A percentile compares a stretch with the other conserved stretches of the same genome.
Conservation (phyloP, 2,329 filamentous ascomycete genomes). For the Pseudopyricularia javanii region DNA sequence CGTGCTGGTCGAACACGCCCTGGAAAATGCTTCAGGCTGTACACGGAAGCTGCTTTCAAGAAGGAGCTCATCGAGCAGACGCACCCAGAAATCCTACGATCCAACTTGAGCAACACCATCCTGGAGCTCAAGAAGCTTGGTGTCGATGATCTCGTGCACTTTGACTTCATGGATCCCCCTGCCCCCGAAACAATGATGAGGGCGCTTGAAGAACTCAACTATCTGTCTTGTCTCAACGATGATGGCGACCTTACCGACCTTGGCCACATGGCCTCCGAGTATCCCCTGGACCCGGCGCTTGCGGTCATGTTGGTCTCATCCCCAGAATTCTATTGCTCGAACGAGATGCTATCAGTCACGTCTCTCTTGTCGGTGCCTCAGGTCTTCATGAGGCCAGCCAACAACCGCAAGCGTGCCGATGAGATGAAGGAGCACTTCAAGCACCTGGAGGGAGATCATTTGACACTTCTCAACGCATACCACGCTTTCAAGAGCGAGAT, state of each 20-base stretch:
- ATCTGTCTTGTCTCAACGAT: conserved; percentile 89
- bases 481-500: conserved; percentile 81
- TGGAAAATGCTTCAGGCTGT: conserved; percentile 95
- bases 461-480: conserved; percentile 94
- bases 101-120: conserved; percentile 89
- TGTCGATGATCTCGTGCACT: conserved; percentile 90
- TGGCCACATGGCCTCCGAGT: conserved; percentile 81
- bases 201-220: conserved; percentile 93
- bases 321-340: conserved; percentile 96
- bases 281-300: conserved; percentile 84
- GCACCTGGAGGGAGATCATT: conserved; percentile 85
- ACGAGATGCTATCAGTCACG: conserved; percentile 93
- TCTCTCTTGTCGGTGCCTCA: conserved; percentile 89
- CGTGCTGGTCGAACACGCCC: conserved; percentile 97
- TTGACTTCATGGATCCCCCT: conserved; percentile 96
- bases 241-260: conserved; percentile 85
- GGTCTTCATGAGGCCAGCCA: conserved; percentile 79
- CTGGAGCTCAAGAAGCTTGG: conserved; percentile 96
- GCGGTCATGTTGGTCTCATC: conserved; percentile 98
- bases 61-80: conserved; percentile 97
- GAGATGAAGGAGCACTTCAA: conserved; percentile 95
- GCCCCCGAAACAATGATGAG: conserved; percentile 98
- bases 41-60: conserved; percentile 93
- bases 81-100: conserved; percentile 88
- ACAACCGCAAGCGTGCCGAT: conserved; percentile 79